Evolutionary conservation across 176 grass and related monocot species (phyloP), one percentile per base, ranked within the genome.

Genomic region (Lolium perenne): DNA sequence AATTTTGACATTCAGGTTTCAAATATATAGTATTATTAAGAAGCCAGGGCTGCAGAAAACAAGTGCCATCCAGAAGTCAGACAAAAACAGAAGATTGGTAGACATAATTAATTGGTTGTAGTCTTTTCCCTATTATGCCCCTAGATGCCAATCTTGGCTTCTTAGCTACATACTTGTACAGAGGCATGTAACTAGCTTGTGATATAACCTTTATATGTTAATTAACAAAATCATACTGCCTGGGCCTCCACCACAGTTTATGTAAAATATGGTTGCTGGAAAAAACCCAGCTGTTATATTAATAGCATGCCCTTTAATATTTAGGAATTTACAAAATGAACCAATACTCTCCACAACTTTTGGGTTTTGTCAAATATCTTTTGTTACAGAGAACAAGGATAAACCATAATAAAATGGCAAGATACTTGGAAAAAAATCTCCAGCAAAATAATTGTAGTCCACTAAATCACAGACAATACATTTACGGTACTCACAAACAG

Each of bases 21-120:
- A 67, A 57, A 20, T 45, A 55, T 41, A 66, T 48, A 74, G 35
- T 57, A 81, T 81, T 86, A 84, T 81, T 86, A 84, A 65, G 17
- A 70, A 21, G 71, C 45, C 71, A 41, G 81, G 18, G 78, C 80
- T 88, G 82, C 61, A 0, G 4, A 83, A 88, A 88, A 82, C 20
- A 22, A 78, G 50, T 38, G 23, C 29, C 72, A 88, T 56, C 82
- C 86, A 88, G 80, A 88, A 54, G 71, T 77, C 38, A 77, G 50
- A 22, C 35, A 85, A 71, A 83, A 83, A 54, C 9, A 73, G 68
- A 43, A 65, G 32, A 56, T 65, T 35, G 23, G 5, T 74, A 49
- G 41, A 65, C 25, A 65, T 25, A 32, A 65, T 15, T 65, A 32
- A 65, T 65, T 65, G 62, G 62, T 65, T 65, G 62, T 65, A 65